Conservation (phyloP, 148 eudicot species). For the Vaccinium myrtillus region DNA sequence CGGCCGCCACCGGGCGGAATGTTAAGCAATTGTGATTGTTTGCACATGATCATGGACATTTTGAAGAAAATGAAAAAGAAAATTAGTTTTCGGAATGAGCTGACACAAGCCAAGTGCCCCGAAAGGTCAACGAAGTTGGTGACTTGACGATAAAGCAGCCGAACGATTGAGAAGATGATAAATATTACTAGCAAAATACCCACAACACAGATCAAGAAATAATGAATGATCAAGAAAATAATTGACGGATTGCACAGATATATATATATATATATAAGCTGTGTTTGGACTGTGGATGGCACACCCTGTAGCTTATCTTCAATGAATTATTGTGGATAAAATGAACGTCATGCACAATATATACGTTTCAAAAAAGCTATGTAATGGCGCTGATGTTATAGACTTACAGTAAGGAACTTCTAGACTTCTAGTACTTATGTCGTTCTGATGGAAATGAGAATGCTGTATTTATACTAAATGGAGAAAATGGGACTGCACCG, state of each 20-base stretch:
- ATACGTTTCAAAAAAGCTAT: not conserved
- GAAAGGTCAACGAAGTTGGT: not conserved
- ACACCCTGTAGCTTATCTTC: not conserved
- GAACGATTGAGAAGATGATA: not conserved
- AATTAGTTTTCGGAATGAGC: not conserved
- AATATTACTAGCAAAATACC: not conserved
- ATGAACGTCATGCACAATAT: not conserved
- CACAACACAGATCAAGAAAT: not conserved
- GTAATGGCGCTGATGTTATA: not conserved
- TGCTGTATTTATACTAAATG: conserved; percentile 14
- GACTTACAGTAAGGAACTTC: not conserved
- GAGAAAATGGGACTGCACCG: not conserved
- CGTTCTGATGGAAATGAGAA: not conserved
- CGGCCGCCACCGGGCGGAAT: conserved; percentile 19
- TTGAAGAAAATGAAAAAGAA: conserved; percentile 13
- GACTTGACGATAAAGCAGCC: not conserved
- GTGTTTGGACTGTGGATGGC: not conserved
- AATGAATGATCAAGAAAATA: not conserved
- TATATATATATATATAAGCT: not conserved
- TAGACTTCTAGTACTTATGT: not conserved
- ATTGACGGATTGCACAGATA: not conserved
- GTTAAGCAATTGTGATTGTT: conserved; percentile 38
- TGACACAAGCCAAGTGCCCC: not conserved
- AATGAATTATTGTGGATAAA: not conserved
- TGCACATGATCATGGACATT: conserved; percentile 38